Evolutionary conservation across 768 basidiomycete genomes (phyloP).

Genomic region (Leccinellum rugosiceps): DNA sequence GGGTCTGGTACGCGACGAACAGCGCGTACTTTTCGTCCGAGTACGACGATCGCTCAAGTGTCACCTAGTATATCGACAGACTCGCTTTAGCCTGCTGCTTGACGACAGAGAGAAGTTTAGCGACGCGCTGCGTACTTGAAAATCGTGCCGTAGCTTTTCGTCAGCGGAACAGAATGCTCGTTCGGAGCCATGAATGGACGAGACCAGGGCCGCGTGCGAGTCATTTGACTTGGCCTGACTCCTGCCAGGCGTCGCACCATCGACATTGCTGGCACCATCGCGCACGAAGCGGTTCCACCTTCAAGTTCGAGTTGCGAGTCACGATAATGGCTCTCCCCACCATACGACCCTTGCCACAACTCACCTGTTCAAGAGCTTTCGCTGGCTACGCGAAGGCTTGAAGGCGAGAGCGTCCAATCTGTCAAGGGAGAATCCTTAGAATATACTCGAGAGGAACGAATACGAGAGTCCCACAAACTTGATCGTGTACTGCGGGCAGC

Average conservation of each 20-base stretch:
- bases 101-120: background rate
- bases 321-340: background rate
- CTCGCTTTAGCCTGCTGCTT: background rate
- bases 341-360: background rate
- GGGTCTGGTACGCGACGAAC: slow-evolving; percentile 71
- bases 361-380: slow-evolving; percentile 71
- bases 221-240: slow-evolving; percentile 10
- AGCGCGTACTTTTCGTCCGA: slow-evolving; percentile 80
- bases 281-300: slow-evolving; percentile 73
- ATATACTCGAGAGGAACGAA: slow-evolving; percentile 5
- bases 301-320: too few relatives aligned
- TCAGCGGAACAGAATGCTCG: slow-evolving; percentile 26
- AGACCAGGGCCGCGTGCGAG: slow-evolving; percentile 27
- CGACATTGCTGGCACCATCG: slow-evolving; percentile 37
- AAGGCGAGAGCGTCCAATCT: slow-evolving; percentile 69
- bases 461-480: slow-evolving; percentile 46
- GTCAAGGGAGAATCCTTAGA: slow-evolving; percentile 15
- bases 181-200: slow-evolving; percentile 60
- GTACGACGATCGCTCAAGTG: slow-evolving; percentile 71
- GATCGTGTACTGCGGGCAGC: slow-evolving; percentile 95
- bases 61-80: slow-evolving; percentile 48
- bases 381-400: slow-evolving; percentile 68
- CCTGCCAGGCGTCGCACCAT: slow-evolving; percentile 12
- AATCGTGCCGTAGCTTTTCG: slow-evolving; percentile 44
- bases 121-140: slow-evolving; percentile 50